These are phyloP conservation scores for Saccharomyces hybrid DNA, from an alignment of 1,139 yeast species.

Conservation along the genomic window DNA sequence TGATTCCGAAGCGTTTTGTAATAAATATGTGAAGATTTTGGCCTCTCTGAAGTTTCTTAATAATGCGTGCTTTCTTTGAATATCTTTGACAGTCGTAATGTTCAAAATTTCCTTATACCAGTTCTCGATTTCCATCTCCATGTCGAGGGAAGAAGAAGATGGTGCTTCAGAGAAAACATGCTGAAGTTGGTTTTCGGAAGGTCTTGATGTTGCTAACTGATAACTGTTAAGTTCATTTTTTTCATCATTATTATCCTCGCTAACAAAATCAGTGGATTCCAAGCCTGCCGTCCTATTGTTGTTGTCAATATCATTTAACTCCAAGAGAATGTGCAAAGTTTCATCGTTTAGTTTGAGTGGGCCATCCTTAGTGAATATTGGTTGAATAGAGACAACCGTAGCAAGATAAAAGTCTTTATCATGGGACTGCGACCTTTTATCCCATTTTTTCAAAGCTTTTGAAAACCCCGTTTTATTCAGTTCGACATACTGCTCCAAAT, in stretches of 20 bases:
- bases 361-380: conserved; percentile 86
- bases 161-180: neutral
- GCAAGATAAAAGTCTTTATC: conserved; percentile 86
- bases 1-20: neutral
- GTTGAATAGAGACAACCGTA: conserved; percentile 92
- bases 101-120: conserved; percentile 31
- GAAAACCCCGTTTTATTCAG: conserved; percentile 92
- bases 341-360: conserved; percentile 78
- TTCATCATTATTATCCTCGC: conserved; percentile 2
- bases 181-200: neutral
- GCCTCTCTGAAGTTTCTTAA: conserved; percentile 19
- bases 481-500: conserved; percentile 88
- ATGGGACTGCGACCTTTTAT: conserved; percentile 87
- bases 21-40: conserved; percentile 14
- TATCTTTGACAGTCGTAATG: conserved; percentile 28
- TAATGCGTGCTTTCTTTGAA: conserved; percentile 19
- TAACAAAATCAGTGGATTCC: conserved; percentile 54
- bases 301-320: conserved; percentile 77
- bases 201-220: neutral
- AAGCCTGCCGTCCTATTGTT: conserved; percentile 42
- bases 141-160: conserved; percentile 11
- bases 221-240: neutral
- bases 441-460: conserved; percentile 95
- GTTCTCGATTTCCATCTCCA: conserved; percentile 28
- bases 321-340: conserved; percentile 48